A percentile compares a stretch with the other conserved stretches of the same genome.
Conservation (phyloP, 2,329 filamentous ascomycete genomes). For the Nectriaceae sp. region DNA sequence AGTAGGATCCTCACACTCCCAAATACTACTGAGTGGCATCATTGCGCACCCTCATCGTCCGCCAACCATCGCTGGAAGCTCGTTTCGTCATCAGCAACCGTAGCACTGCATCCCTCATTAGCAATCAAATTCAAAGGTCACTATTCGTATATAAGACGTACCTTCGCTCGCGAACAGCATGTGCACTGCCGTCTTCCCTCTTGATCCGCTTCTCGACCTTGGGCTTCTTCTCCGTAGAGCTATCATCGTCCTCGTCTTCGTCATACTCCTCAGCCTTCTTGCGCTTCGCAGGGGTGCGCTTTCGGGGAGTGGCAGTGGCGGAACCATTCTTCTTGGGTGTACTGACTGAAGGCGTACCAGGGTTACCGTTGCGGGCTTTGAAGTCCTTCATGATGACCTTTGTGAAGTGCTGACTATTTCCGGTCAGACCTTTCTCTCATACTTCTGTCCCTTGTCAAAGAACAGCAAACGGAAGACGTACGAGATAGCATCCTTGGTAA, state of each 20-base stretch:
- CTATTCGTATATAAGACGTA: conserved; percentile 6
- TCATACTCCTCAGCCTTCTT: conserved; percentile 13
- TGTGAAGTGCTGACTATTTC: conserved; percentile 40
- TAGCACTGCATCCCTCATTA: conserved; percentile 15
- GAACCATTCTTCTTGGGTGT: conserved; percentile 25
- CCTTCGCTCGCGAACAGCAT: conserved; percentile 18
- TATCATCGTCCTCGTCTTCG: conserved; percentile 17
- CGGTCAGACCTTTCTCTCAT: neutral
- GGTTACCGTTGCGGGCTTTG: conserved; percentile 28
- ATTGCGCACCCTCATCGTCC: too few species aligned
- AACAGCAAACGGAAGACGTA: conserved; percentile 22
- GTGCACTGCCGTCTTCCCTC: conserved; percentile 23
- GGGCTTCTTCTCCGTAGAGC: conserved; percentile 8
- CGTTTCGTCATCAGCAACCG: conserved; percentile 7
- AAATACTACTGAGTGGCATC: too few species aligned
- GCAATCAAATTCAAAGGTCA: neutral
- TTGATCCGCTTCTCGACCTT: conserved; percentile 34
- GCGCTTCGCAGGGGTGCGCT: conserved; percentile 22
- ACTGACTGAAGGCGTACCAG: neutral
- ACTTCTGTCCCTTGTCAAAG: neutral
- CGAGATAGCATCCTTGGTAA: conserved; percentile 42
- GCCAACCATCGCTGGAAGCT: too few species aligned
- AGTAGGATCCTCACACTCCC: too few species aligned
- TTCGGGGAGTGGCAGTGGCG: conserved; percentile 11
- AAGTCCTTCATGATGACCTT: conserved; percentile 41